Evolutionary conservation across 78 protist species (phyloP).

Genomic region (Speleostelium caveatum): DNA sequence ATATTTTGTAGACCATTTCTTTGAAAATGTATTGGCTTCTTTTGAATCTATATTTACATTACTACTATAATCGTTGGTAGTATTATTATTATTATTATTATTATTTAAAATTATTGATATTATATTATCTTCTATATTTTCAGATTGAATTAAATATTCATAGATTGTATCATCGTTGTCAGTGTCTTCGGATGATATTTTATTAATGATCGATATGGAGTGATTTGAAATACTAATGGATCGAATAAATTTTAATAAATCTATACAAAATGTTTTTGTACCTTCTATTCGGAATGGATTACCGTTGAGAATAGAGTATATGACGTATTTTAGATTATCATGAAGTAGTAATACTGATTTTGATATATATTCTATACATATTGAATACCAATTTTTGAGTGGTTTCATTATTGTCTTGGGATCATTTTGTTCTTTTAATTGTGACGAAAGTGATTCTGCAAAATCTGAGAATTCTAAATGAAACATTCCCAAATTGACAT

Average conservation of each 20-base stretch:
- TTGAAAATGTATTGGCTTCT: constrained; percentile 38
- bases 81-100: constrained; percentile 2
- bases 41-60: not conserved
- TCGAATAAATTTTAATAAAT: constrained; percentile 20
- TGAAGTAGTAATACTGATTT: constrained; percentile 37
- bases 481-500: constrained; percentile 35
- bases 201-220: not conserved
- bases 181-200: not conserved
- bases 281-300: not conserved
- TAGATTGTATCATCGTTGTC: not conserved
- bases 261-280: not conserved
- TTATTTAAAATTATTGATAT: not conserved
- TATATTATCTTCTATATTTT: not conserved
- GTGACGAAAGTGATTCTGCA: not conserved
- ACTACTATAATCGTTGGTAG: not conserved
- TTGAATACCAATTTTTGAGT: constrained; percentile 55
- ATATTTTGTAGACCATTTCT: constrained; percentile 44
- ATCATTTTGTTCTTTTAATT: not conserved
- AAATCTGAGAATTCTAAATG: constrained; percentile 49
- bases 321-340: constrained; percentile 2
- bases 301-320: constrained; percentile 35
- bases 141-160: not conserved
- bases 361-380: constrained; percentile 51
- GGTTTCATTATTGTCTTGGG: not conserved
- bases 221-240: constrained; percentile 30